Percentiles rank a stretch among this genome's conserved stretches.
Conservation (phyloP, 1,284 basidiomycete species). For the Abortiporus biennis region DNA sequence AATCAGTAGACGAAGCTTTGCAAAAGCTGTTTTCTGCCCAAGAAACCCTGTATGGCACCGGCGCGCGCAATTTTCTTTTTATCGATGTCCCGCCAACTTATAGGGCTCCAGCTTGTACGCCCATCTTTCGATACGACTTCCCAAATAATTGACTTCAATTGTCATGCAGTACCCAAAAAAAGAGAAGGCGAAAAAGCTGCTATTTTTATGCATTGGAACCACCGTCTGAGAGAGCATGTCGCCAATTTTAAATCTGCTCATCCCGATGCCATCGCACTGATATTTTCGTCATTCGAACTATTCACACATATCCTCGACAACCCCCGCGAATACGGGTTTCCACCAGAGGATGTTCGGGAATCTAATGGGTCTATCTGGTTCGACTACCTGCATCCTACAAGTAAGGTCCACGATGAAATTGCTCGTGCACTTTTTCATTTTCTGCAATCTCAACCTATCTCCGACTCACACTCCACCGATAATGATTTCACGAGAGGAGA, state of each 20-base stretch:
- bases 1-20: constrained; percentile 13
- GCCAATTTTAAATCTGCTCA: constrained; percentile 32
- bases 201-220: constrained; percentile 37
- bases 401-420: constrained; percentile 22
- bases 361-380: constrained; percentile 40
- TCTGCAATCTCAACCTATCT: constrained; percentile 12
- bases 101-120: constrained; percentile 38
- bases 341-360: constrained; percentile 24
- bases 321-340: constrained; percentile 36
- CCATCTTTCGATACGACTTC: no score
- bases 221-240: constrained; percentile 24
- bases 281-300: constrained; percentile 42
- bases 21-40: constrained; percentile 35
- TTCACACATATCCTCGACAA: constrained; percentile 44
- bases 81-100: constrained; percentile 58
- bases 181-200: neutral
- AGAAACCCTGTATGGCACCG: constrained; percentile 39
- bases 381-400: constrained; percentile 31
- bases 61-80: constrained; percentile 59
- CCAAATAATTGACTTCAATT: neutral
- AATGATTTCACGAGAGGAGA: no score
- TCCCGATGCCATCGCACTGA: constrained; percentile 36
- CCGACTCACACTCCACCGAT: no score
- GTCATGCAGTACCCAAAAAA: neutral
- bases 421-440: constrained; percentile 21